Base-by-base conservation (phyloP, 1,139 yeast genomes). In the Candida smagusa region DNA sequence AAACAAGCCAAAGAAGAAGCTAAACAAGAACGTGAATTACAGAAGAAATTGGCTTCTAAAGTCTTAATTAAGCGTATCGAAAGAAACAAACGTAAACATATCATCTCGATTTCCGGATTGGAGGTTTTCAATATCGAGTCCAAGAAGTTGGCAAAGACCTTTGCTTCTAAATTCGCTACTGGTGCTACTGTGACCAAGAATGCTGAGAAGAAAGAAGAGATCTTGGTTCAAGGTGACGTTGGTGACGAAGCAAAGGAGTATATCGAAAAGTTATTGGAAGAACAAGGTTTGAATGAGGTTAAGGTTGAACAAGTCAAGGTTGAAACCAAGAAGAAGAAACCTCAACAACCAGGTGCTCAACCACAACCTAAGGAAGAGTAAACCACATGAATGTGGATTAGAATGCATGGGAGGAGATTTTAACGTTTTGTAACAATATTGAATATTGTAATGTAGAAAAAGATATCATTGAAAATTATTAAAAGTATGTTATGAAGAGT, bases 161-260 rank as follows among this genome's bases (percentile, higher is more conserved):
- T 92, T 63, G 95, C 97, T 0, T 83, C 94, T 29, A 88, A 87
- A 60, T 92, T 90, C 58, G 98, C 98, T 16, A 90, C 97, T 3
- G 98, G 98, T 34, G 94, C 97, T 21, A 81, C 94, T 31, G 96
- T 90, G n/a, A 82, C 90, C 7, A 90, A 90, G 65, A 84, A 83
- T 46, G 92, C 83, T 8, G 97, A 90, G 50, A 90, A 90, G 63
- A 85, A 84, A 57, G 97, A 90, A 47, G 97, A 90, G 56, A 80
- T 90, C 40, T 77, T 88, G 45, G 84, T 90, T 41, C 97, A 90
- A 65, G 98, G 98, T 51, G 98, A 92, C 61, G 94, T 90, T 33
- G 84, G 90, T 46, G 96, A 89, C 49, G 96, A 85, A 54, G 95
- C 92, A 19, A 94, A 84, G 55, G 84, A 69, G 11, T 86, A 84